Evolutionary conservation across 2,329 filamentous ascomycete genomes (phyloP), one percentile per base, ranked within the genome.

Genomic region (Hypoxylon sp.): DNA sequence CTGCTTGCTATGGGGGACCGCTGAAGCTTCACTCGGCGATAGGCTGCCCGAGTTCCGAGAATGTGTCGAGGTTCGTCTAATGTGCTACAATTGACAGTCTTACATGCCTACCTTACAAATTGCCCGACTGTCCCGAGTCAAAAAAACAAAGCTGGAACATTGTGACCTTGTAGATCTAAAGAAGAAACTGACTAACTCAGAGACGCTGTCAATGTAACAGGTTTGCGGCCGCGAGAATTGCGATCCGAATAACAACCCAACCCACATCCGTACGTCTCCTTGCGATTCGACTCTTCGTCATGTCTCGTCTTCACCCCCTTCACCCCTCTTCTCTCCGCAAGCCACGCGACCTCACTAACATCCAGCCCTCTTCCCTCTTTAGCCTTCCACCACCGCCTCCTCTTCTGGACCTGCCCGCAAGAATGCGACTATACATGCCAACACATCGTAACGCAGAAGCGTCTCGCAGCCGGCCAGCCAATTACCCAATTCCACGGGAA

Each of bases 381-480:
- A 97, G 94, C 96, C 69, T 79, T 97, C 74, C 89, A 92, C 80
- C 94, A 91, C 78, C 93, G 93, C 68, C 86, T 98, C 73, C 90
- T 98, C 76, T 83, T 98, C 79, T 99, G 96, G 96, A 90, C 89
- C 78, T 99, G 96, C 82, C 88, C 92, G 68, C 86, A 92, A 77
- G 95, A 99, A 87, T 99, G 96, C 89, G 94, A 99, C 84, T 97
- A 99, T 84, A 91, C 93, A 67, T 99, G 96, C 85, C 96, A 99
- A 80, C 95, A 97, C 85, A 91, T 97, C 79, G 86, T 97, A 66
- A 98, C 96, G 62, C 81, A 88, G 73, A 82, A 82, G 64, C 93
- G 95, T 70, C 81, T 94, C 71, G 83, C 87, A 25, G 83, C 87
- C 69, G 86, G 89, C 66, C 87, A 89, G 30, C 87, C 90, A 10